These are phyloP conservation scores for Microdochium trichocladiopsis DNA, from an alignment of 2,329 filamentous ascomycete species.

Conservation along the genomic window DNA sequence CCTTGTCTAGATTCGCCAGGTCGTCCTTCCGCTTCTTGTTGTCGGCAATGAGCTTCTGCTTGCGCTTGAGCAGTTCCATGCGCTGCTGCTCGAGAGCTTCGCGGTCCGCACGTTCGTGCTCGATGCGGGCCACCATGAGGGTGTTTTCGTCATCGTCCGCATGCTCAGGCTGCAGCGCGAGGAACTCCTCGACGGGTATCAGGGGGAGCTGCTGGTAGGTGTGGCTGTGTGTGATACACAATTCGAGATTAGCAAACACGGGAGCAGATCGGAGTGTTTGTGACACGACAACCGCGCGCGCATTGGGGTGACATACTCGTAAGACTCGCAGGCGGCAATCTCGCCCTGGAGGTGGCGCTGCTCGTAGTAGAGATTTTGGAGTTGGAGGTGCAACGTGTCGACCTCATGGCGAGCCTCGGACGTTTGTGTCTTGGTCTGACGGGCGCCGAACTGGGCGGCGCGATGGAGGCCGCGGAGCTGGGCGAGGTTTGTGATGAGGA, in stretches of 20 bases:
- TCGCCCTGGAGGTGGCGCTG: slow-evolving; percentile 86
- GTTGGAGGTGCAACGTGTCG: slow-evolving; percentile 80
- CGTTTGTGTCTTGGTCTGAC: slow-evolving; percentile 80
- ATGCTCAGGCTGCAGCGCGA: slow-evolving; percentile 69
- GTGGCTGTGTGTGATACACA: slow-evolving; percentile 49
- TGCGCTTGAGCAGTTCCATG: slow-evolving; percentile 63
- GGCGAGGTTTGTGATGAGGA: slow-evolving; percentile 70
- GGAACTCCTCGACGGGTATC: slow-evolving; percentile 75
- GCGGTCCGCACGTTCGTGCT: slow-evolving; percentile 80
- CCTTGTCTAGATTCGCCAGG: slow-evolving; percentile 81
- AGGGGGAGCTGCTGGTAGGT: slow-evolving; percentile 82
- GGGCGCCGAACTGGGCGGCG: slow-evolving; percentile 69
- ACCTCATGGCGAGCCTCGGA: slow-evolving; percentile 86
- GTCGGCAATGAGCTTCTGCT: slow-evolving; percentile 55
- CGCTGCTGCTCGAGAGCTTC: slow-evolving; percentile 80
- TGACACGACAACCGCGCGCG: not conserved
- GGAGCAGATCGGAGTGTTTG: no score
- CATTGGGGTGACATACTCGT: slow-evolving; percentile 81
- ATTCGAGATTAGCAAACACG: not conserved
- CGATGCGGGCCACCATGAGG: slow-evolving; percentile 83
- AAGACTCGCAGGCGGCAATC: slow-evolving; percentile 83
- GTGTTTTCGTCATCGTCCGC: slow-evolving; percentile 63
- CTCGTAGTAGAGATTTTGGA: slow-evolving; percentile 96
- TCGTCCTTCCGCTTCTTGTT: slow-evolving; percentile 95
- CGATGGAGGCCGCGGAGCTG: slow-evolving; percentile 79